phyloP scores from a whole-genome alignment of 345 rosid species.

The Luvunga scandens region DNA sequence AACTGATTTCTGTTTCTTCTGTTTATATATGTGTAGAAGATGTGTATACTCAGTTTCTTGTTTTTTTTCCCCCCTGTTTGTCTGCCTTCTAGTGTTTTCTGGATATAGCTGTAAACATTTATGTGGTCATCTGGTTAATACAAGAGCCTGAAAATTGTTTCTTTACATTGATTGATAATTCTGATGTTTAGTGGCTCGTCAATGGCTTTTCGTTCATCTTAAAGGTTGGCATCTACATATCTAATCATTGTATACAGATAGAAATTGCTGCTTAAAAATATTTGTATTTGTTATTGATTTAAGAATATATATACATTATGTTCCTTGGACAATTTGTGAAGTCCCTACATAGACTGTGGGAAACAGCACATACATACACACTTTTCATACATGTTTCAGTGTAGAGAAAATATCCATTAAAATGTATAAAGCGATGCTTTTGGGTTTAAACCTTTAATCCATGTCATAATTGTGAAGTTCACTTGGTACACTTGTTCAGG shows the following conservation, averaged over 20 bases:
- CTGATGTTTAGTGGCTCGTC: not conserved
- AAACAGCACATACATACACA: not conserved
- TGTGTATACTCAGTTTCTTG: not conserved
- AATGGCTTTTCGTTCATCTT: not conserved
- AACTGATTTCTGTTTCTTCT: not conserved
- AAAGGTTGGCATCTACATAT: not conserved
- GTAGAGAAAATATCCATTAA: not conserved
- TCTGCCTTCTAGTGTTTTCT: not conserved
- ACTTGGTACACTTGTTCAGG: constrained; percentile 35
- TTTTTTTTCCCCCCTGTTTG: too few species aligned
- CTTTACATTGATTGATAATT: not conserved
- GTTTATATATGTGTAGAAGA: too few species aligned
- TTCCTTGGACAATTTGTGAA: too few species aligned
- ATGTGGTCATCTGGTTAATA: not conserved
- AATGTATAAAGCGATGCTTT: not conserved
- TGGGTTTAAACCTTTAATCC: constrained; percentile 9
- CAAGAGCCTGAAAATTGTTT: not conserved
- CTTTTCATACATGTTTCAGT: not conserved
- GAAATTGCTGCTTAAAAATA: not conserved
- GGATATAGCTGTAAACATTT: not conserved
- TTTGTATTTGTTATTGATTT: not conserved
- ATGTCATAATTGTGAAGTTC: constrained; percentile 1
- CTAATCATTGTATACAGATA: not conserved
- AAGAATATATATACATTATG: not conserved
- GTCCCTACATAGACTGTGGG: not conserved